These are phyloP conservation scores for Boletus pseudopeckii DNA, from an alignment of 768 basidiomycete species.

Conservation along the genomic window DNA sequence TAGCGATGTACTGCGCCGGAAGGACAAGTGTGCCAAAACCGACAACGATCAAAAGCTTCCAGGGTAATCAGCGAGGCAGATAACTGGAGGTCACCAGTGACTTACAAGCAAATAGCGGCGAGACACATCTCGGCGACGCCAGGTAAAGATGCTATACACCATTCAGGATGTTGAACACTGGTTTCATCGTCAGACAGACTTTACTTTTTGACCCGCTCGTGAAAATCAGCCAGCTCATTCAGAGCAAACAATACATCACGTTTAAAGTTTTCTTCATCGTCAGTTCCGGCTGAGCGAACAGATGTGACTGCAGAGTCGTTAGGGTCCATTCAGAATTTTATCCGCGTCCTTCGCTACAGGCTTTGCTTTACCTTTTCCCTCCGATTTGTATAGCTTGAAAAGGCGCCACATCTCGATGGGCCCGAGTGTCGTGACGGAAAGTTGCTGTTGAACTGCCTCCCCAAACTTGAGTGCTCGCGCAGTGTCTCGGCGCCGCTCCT, in stretches of 20 bases:
- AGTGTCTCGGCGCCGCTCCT: slow-evolving; percentile 47
- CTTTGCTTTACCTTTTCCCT: slow-evolving; percentile 35
- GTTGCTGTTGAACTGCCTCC: slow-evolving; percentile 42
- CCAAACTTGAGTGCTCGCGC: slow-evolving; percentile 51
- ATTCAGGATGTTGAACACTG: slow-evolving; percentile 1
- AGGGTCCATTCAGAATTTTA: neutral
- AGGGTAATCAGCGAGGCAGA: slow-evolving; percentile 1
- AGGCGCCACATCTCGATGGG: slow-evolving; percentile 54
- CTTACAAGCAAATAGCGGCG: slow-evolving; percentile 47
- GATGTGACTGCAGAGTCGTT: neutral
- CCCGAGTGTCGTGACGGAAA: slow-evolving; percentile 47
- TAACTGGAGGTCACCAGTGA: neutral
- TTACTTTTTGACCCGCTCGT: slow-evolving; percentile 65
- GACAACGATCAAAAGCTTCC: slow-evolving; percentile 36
- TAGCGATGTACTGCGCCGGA: slow-evolving; percentile 50
- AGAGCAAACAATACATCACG: slow-evolving; percentile 39
- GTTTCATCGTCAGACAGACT: slow-evolving; percentile 7
- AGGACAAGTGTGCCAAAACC: slow-evolving; percentile 41
- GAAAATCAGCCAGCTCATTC: slow-evolving; percentile 53
- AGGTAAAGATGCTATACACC: slow-evolving; percentile 55
- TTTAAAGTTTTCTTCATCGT: slow-evolving; percentile 41
- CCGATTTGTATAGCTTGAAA: slow-evolving; percentile 41
- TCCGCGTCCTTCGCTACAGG: slow-evolving; percentile 10
- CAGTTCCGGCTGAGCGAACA: slow-evolving; percentile 3
- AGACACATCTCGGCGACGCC: slow-evolving; percentile 56